Conservation (phyloP, 768 basidiomycete genomes). For the Butyriboletus loyo region DNA sequence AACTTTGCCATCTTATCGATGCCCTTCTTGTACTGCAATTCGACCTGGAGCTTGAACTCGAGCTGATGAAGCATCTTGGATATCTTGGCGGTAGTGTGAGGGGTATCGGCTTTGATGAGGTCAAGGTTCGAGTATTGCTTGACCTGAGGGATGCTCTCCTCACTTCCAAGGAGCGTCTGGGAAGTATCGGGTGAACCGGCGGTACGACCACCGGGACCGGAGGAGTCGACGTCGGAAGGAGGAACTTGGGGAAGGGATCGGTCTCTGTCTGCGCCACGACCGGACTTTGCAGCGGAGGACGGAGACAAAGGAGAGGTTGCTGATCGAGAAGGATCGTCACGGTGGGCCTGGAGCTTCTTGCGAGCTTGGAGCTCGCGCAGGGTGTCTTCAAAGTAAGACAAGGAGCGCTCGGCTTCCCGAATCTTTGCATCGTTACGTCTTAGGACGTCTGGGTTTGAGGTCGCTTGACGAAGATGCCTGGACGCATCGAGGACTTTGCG, state of each 20-base stretch:
- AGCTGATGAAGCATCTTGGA: slow-evolving; percentile 97
- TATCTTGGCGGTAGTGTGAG: slow-evolving; percentile 93
- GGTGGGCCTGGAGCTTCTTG: slow-evolving; percentile 61
- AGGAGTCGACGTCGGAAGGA: slow-evolving; percentile 45
- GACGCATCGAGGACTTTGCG: slow-evolving; percentile 89
- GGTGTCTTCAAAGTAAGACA: slow-evolving; percentile 86
- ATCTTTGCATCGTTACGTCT: slow-evolving; percentile 81
- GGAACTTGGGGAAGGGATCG: slow-evolving; percentile 46
- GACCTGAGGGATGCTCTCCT: slow-evolving; percentile 42
- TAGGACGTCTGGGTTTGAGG: slow-evolving; percentile 82
- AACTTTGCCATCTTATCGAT: slow-evolving; percentile 99
- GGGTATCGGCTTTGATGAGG: slow-evolving; percentile 96
- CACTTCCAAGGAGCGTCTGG: slow-evolving; percentile 38
- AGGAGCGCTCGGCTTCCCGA: slow-evolving; percentile 77
- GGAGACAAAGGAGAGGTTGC: slow-evolving; percentile 37
- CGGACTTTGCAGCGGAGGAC: slow-evolving; percentile 14
- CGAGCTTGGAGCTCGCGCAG: slow-evolving; percentile 78
- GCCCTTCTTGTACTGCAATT: slow-evolving; percentile 96
- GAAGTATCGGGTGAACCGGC: slow-evolving; percentile 40
- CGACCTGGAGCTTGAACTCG: slow-evolving; percentile 98
- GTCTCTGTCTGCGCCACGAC: slow-evolving; percentile 29
- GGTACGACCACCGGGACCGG: slow-evolving; percentile 31
- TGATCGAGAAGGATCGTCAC: slow-evolving; percentile 53
- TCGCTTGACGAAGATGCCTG: slow-evolving; percentile 74
- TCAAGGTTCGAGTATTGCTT: slow-evolving; percentile 85